A percentile compares a stretch with the other conserved stretches of the same genome.
Evolutionary conservation across 768 basidiomycete species (phyloP).

Genomic region (Antrodiella citrinella): DNA sequence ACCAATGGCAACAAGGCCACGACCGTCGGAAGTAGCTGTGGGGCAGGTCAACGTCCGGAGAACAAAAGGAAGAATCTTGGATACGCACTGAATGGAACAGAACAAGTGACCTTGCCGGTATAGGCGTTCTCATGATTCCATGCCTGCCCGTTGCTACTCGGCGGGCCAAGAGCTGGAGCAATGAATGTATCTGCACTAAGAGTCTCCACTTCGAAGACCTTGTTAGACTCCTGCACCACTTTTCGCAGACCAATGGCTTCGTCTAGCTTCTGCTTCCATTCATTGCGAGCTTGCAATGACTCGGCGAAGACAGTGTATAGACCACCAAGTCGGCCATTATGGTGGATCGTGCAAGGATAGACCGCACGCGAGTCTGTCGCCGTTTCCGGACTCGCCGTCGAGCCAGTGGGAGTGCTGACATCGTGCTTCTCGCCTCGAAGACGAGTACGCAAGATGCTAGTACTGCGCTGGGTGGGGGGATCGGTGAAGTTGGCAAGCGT

Average conservation of each 20-base stretch:
- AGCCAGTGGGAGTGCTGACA: conserved; percentile 20
- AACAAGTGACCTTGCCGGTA: conserved; percentile 86
- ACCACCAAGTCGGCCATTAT: conserved; percentile 84
- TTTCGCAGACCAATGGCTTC: conserved; percentile 81
- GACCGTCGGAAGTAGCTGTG: conserved; percentile 73
- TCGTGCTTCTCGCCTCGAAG: conserved; percentile 19
- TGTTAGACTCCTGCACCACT: conserved; percentile 87
- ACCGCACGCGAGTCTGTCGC: conserved; percentile 64
- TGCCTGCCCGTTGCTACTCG: conserved; percentile 35
- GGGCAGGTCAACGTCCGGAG: conserved; percentile 8
- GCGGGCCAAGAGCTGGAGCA: conserved; percentile 51
- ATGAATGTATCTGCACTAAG: conserved; percentile 85
- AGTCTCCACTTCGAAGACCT: conserved; percentile 89
- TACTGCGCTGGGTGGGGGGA: conserved; percentile 63
- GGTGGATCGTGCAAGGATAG: conserved; percentile 83
- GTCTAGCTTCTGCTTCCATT: conserved; percentile 87
- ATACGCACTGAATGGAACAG: conserved; percentile 79
- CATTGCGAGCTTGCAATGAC: conserved; percentile 57
- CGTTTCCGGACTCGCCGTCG: conserved; percentile 28
- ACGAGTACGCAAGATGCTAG: conserved; percentile 51
- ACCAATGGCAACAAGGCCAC: conserved; percentile 85
- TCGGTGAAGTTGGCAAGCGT: conserved; percentile 81
- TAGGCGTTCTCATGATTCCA: conserved; percentile 66
- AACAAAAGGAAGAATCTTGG: neutral
- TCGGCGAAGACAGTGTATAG: conserved; percentile 86